Conservation (phyloP, 2,329 filamentous ascomycete genomes). For the Escovopsis sp. region DNA sequence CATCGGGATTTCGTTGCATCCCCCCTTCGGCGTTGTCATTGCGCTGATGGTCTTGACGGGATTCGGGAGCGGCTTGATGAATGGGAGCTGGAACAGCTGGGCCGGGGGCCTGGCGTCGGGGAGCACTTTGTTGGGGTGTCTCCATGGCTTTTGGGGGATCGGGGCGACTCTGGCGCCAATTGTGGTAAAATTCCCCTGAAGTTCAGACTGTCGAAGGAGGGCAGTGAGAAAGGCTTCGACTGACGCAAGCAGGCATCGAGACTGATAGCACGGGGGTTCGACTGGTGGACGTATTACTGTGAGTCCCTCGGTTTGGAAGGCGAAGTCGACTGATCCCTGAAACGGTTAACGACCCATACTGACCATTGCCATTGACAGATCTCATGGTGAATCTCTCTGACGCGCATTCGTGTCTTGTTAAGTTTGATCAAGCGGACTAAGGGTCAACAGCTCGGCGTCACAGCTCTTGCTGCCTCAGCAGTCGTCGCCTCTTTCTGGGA, state of each 20-base stretch:
- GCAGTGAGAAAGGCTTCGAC: too few relatives aligned
- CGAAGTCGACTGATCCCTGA: too few relatives aligned
- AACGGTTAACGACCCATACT: neutral
- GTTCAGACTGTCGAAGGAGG: too few relatives aligned
- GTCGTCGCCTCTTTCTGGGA: conserved; percentile 5
- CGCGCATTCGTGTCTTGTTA: too few relatives aligned
- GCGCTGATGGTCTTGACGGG: conserved; percentile 51
- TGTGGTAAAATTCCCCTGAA: conserved; percentile 36
- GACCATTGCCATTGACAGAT: neutral
- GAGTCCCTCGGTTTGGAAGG: neutral
- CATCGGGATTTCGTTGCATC: conserved; percentile 46
- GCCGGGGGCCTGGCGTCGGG: conserved; percentile 40
- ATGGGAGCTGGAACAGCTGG: conserved; percentile 40
- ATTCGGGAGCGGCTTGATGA: conserved; percentile 54
- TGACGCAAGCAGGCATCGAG: conserved; percentile 1
- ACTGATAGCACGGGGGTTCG: neutral
- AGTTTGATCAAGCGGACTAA: neutral
- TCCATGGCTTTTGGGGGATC: conserved; percentile 54
- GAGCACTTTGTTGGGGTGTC: conserved; percentile 53
- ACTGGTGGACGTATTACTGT: conserved; percentile 6
- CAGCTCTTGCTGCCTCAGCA: conserved; percentile 1
- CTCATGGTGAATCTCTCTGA: neutral
- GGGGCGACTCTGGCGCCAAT: conserved; percentile 60
- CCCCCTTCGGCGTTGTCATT: conserved; percentile 52
- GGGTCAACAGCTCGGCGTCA: neutral